Evolutionary conservation across 495 filamentous ascomycete genomes (phyloP).

Genomic region (Aspergillus saccharolyticus): DNA sequence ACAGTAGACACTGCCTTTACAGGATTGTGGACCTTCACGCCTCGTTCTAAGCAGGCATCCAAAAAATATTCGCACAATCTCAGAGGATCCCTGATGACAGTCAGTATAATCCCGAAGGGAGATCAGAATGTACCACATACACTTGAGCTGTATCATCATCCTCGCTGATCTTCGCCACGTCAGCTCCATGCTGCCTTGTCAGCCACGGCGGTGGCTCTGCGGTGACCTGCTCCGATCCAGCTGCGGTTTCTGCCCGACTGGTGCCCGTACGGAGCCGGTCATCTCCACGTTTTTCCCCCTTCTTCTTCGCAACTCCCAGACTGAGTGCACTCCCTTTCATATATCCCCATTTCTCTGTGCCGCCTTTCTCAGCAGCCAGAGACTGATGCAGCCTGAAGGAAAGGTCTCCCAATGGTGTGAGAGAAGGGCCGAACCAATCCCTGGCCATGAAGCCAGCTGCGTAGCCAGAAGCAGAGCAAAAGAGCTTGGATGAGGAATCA

Average conservation of each 20-base stretch:
- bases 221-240: conserved; percentile 8
- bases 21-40: conserved; percentile 64
- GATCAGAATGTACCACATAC: conserved; percentile 29
- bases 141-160: conserved; percentile 61
- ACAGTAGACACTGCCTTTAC: conserved; percentile 49
- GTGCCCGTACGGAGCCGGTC: conserved; percentile 62
- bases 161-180: conserved; percentile 58
- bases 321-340: conserved; percentile 58
- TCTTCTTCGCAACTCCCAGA: conserved; percentile 28
- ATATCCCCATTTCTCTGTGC: conserved; percentile 64
- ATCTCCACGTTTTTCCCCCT: conserved; percentile 37
- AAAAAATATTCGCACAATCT: conserved; percentile 61
- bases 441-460: conserved; percentile 70
- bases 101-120: conserved; percentile 3
- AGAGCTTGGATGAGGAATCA: conserved; percentile 59
- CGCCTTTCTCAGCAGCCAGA: conserved; percentile 57
- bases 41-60: conserved; percentile 48
- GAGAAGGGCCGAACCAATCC: conserved; percentile 60
- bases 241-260: conserved; percentile 57
- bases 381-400: conserved; percentile 64
- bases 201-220: conserved; percentile 52
- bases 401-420: conserved; percentile 55
- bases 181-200: conserved; percentile 42
- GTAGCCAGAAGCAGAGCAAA: conserved; percentile 67
- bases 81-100: conserved; percentile 49